phyloP scores from a whole-genome alignment of 2,329 filamentous ascomycete genomes.

The Neocatenulostroma microsporum region DNA sequence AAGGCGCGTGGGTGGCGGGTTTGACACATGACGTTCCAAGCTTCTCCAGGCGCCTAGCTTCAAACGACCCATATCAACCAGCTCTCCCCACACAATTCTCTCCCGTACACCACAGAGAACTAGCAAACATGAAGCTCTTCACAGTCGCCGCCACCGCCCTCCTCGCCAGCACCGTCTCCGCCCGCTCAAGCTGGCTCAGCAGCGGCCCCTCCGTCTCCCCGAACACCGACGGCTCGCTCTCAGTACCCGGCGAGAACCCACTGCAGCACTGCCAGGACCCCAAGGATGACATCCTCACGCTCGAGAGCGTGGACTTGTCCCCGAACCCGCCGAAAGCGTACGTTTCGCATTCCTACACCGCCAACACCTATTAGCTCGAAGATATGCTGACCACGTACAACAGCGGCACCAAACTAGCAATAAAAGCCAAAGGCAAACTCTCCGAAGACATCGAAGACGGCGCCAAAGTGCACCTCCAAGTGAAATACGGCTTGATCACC shows the following conservation, averaged over 20 bases:
- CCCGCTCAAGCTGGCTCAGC: conserved; percentile 20
- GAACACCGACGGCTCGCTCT: conserved; percentile 41
- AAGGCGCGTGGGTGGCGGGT: too few species aligned
- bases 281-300: conserved; percentile 60
- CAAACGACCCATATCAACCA: neutral
- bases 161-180: conserved; percentile 23
- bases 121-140: conserved; percentile 26
- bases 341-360: conserved; percentile 12
- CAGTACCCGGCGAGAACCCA: conserved; percentile 78
- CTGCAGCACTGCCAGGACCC: conserved; percentile 70
- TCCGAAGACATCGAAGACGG: conserved; percentile 64
- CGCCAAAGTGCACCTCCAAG: conserved; percentile 71
- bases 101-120: neutral
- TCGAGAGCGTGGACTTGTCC: conserved; percentile 68
- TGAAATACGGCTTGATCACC: conserved; percentile 91
- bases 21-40: neutral
- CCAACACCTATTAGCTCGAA: conserved; percentile 4
- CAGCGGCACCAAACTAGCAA: conserved; percentile 70
- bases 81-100: neutral
- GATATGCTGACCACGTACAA: neutral
- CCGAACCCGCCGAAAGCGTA: conserved; percentile 88
- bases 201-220: conserved; percentile 15
- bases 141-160: conserved; percentile 20
- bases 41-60: neutral
- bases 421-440: conserved; percentile 71